Conservation (phyloP, 345 rosid species). For the Luvunga scandens region DNA sequence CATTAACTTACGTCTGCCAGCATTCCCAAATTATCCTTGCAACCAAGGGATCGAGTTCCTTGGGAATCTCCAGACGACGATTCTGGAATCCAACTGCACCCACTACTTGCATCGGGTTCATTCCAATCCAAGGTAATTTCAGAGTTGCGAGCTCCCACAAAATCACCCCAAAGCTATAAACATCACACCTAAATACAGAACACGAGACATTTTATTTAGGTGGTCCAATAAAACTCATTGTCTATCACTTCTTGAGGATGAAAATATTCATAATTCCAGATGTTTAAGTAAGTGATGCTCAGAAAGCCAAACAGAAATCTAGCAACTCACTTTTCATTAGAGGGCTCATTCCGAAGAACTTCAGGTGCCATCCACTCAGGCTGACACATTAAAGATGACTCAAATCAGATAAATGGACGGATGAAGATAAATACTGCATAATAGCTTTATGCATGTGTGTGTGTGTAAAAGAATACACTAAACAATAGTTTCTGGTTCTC, state of each 20-base stretch:
- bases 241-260: not conserved
- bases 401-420: slow-evolving; percentile 24
- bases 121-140: slow-evolving; percentile 92
- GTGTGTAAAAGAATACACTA: not conserved
- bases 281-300: not conserved
- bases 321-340: slow-evolving; percentile 89
- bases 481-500: slow-evolving; percentile 19
- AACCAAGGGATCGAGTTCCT: slow-evolving; percentile 90
- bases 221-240: not conserved
- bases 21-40: slow-evolving; percentile 84
- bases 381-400: slow-evolving; percentile 43
- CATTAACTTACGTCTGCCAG: slow-evolving; percentile 85
- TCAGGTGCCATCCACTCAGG: slow-evolving; percentile 99
- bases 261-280: not conserved
- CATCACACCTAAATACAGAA: slow-evolving; percentile 72
- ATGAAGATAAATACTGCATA: slow-evolving; percentile 11
- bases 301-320: not conserved
- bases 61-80: slow-evolving; percentile 90
- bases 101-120: slow-evolving; percentile 99
- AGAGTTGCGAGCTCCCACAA: slow-evolving; percentile 98
- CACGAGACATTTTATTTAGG: slow-evolving; percentile 9
- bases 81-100: slow-evolving; percentile 99
- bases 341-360: slow-evolving; percentile 93
- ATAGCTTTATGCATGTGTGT: not conserved
- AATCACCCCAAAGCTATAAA: slow-evolving; percentile 95